Conservation (phyloP, 805 yeast genomes). For the Metschnikowia arizonensis region DNA sequence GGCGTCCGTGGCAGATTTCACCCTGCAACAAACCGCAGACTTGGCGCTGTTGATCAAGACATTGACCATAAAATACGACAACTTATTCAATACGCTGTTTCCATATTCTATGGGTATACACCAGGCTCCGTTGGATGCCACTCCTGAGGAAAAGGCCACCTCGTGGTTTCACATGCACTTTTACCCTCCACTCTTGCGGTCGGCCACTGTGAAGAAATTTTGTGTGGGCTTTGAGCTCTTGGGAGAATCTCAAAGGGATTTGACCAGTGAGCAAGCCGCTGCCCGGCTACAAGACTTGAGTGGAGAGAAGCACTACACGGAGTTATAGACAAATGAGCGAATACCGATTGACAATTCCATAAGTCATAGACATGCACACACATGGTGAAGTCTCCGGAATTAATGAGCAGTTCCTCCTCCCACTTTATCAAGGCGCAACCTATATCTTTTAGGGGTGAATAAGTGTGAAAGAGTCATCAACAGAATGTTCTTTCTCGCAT, state of each 20-base stretch:
- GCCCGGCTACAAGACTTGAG: slow-evolving; percentile 43
- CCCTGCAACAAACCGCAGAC: slow-evolving; percentile 45
- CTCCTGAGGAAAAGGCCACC: slow-evolving; percentile 39
- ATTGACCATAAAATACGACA: slow-evolving; percentile 65
- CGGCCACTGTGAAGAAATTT: slow-evolving; percentile 72
- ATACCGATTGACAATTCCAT: no score
- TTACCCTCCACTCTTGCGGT: slow-evolving; percentile 71
- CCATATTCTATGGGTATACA: slow-evolving; percentile 83
- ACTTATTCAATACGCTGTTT: slow-evolving; percentile 62
- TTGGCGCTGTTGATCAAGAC: slow-evolving; percentile 51
- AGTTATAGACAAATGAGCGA: no score
- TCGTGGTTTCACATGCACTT: slow-evolving; percentile 68
- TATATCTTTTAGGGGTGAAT: no score
- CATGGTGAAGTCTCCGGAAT: no score
- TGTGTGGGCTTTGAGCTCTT: slow-evolving; percentile 69
- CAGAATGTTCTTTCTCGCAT: no score
- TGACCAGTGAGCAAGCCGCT: slow-evolving; percentile 68
- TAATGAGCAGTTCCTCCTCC: no score
- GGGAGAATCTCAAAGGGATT: slow-evolving; percentile 68
- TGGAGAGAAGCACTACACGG: slow-evolving; percentile 33
- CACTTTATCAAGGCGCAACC: no score
- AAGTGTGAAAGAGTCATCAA: no score
- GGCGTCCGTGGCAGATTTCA: slow-evolving; percentile 46
- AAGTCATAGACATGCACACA: no score
- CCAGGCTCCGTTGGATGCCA: slow-evolving; percentile 58